Evolutionary conservation across 768 basidiomycete genomes (phyloP).

Genomic region (Phlegmacium glaucopus): DNA sequence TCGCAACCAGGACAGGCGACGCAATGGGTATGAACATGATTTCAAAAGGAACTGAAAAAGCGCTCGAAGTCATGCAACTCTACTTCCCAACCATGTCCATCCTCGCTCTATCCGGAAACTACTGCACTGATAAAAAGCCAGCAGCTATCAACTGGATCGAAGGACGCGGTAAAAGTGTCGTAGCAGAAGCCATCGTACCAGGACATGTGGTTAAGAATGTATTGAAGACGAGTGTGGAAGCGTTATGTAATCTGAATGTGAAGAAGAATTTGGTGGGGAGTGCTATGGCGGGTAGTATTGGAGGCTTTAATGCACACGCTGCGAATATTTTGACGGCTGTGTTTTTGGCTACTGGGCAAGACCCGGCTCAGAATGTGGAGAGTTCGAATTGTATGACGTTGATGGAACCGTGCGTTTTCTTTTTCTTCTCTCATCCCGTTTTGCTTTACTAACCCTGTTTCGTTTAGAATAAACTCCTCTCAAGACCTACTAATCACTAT

Average conservation of each 20-base stretch:
- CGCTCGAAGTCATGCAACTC: slow-evolving; percentile 72
- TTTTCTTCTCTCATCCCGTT: slow-evolving; percentile 1
- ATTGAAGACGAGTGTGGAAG: slow-evolving; percentile 92
- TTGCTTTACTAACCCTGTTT: neutral
- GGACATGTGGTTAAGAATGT: slow-evolving; percentile 86
- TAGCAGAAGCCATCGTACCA: slow-evolving; percentile 92
- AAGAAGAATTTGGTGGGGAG: slow-evolving; percentile 99
- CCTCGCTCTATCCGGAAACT: slow-evolving; percentile 92
- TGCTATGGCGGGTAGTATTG: slow-evolving; percentile 97
- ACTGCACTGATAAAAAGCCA: slow-evolving; percentile 99
- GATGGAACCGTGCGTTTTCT: slow-evolving; percentile 88
- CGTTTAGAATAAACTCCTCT: slow-evolving; percentile 76
- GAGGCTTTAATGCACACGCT: slow-evolving; percentile 98
- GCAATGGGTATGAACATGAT: slow-evolving; percentile 99
- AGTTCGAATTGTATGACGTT: slow-evolving; percentile 98
- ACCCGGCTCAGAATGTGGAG: slow-evolving; percentile 99
- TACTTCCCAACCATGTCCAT: slow-evolving; percentile 91
- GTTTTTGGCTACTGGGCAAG: slow-evolving; percentile 95
- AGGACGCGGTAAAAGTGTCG: slow-evolving; percentile 96
- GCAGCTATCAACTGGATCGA: slow-evolving; percentile 99
- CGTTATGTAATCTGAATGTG: slow-evolving; percentile 83
- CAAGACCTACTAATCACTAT: slow-evolving; percentile 90
- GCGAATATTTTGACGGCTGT: slow-evolving; percentile 96
- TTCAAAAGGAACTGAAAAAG: slow-evolving; percentile 95
- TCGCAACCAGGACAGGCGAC: slow-evolving; percentile 93